Evolutionary conservation across 352 stramenopile genomes (phyloP), one percentile per base, ranked within the genome.

Genomic region (Phytopythium cucurbitacearum): DNA sequence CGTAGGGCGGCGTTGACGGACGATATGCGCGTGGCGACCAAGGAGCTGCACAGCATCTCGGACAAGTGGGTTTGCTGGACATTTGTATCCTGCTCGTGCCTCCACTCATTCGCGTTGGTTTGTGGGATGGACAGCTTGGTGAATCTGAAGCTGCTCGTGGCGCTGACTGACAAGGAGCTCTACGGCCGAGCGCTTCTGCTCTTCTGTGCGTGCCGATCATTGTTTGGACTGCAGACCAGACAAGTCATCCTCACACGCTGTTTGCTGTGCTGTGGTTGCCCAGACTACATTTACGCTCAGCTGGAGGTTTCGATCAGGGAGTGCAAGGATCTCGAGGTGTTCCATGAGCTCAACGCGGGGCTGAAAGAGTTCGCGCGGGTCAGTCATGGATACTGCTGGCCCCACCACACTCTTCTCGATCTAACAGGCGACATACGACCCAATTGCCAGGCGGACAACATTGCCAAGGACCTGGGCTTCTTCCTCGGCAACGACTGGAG

Each of bases 271-370:
- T 51, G 28, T 41, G 15, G 8, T 39, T 32, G 34, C 16, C 21
- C n/a, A 90, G 80, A 88, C 64, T 87, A 80, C 57, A 58, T 90
- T 5, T 87, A 85, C 44, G 68, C 53, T 36, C 80, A 90, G 46
- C 59, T 90, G 10, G 80, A 90, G 60, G 44, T 61, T 41, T 69
- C 71, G 35, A 70, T 88, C 53, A 51, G 75, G 32, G 57, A 52
- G 33, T 51, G 68, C 36, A 83, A 88, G 56, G 57, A 80, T 3
- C 62, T 83, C 46, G 56, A 67, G 33, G 51, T 64, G 10, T 64
- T 90, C 38, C 60, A 61, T 32, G 64, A 59, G 28, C 60, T 90
- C 8, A 41, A 80, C 32, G 57, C 67, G n/a, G 60, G 80, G 1
- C 42, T 85, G 21, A 47, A 52, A 32, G 60, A 74, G 15, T 67